Percentiles rank a stretch among this genome's conserved stretches.
Evolutionary conservation across 345 rosid species (phyloP).

Genomic region (Lumnitzera racemosa): DNA sequence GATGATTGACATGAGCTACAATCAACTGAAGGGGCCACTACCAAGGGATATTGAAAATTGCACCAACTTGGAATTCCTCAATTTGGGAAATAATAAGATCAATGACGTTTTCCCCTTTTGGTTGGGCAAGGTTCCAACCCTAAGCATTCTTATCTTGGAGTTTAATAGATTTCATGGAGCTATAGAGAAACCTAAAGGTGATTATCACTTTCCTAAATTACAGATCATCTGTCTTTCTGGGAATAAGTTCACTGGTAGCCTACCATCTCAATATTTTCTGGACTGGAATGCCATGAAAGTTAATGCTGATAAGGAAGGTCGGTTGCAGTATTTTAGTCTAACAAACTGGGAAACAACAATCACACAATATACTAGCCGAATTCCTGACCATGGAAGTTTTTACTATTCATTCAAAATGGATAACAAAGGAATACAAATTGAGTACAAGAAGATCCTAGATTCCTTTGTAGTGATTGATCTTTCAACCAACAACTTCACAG

Average conservation of each 20-base stretch:
- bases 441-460: constrained; percentile 2
- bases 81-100: too few relatives aligned
- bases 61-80: neutral
- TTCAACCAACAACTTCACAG: constrained; percentile 4
- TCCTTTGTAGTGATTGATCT: neutral
- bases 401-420: neutral
- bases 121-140: constrained; percentile 11
- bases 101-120: constrained; percentile 6
- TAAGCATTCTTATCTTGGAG: constrained; percentile 4
- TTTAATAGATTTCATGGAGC: constrained; percentile 3
- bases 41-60: neutral
- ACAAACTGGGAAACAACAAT: too few relatives aligned
- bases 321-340: too few relatives aligned
- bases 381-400: too few relatives aligned
- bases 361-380: too few relatives aligned
- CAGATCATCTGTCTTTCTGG: constrained; percentile 8
- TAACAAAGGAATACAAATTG: neutral
- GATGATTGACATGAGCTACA: constrained; percentile 1
- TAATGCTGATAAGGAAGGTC: too few relatives aligned
- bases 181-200: neutral
- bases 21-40: neutral
- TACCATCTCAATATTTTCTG: constrained; percentile 7
- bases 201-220: constrained; percentile 2
- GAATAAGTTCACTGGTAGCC: constrained; percentile 7
- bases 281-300: too few relatives aligned